phyloP scores from a whole-genome alignment of 83 land plant genomes.

The Picea abies region DNA sequence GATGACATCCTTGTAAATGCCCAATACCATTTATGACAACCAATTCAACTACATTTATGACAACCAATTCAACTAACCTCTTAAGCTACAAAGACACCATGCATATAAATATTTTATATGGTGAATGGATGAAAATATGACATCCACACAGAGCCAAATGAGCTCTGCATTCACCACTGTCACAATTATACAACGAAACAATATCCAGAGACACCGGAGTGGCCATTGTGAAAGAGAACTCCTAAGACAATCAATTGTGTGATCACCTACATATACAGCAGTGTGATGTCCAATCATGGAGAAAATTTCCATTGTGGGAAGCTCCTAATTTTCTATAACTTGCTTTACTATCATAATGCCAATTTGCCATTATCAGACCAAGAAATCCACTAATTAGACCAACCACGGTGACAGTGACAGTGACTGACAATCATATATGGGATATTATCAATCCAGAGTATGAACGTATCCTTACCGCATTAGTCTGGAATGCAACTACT shows the following conservation, averaged over 20 bases:
- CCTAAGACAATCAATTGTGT: too few species aligned
- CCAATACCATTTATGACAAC: too few species aligned
- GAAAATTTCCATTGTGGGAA: neutral
- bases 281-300: neutral
- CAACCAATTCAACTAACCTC: too few species aligned
- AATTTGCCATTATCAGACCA: neutral
- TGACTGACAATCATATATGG: neutral
- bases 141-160: neutral
- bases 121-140: too few species aligned
- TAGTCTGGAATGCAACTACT: constrained; percentile 61
- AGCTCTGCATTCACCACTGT: neutral
- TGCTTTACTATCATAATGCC: neutral
- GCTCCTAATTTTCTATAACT: neutral
- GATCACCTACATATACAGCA: too few species aligned
- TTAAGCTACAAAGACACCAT: too few species aligned
- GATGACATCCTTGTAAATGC: too few species aligned
- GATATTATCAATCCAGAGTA: too few species aligned
- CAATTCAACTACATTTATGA: too few species aligned
- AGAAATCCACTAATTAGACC: neutral
- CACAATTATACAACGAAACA: neutral
- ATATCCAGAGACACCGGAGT: neutral
- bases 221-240: too few species aligned
- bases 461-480: constrained; percentile 48
- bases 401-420: neutral
- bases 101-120: too few species aligned